phyloP scores from a whole-genome alignment of 306 rosid species.

The Astragalus glycyphyllos region DNA sequence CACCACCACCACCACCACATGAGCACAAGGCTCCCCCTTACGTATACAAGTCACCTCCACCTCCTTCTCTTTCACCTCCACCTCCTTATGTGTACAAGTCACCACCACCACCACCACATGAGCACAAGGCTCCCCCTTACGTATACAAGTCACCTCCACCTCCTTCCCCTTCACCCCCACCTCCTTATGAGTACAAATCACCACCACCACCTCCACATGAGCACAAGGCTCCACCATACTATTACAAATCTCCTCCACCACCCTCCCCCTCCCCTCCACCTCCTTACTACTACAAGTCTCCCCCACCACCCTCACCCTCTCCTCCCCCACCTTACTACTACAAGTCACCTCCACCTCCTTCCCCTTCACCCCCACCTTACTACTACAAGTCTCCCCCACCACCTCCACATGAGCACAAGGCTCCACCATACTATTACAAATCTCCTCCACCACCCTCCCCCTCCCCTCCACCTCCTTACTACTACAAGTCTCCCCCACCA shows the following conservation, averaged over 20 bases:
- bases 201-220: slow-evolving; percentile 49
- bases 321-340: slow-evolving; percentile 16
- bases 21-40: slow-evolving; percentile 48
- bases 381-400: slow-evolving; percentile 54
- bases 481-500: slow-evolving; percentile 57
- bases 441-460: slow-evolving; percentile 48
- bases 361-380: slow-evolving; percentile 13
- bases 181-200: slow-evolving; percentile 41
- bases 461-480: slow-evolving; percentile 36
- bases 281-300: slow-evolving; percentile 42
- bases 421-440: slow-evolving; percentile 41
- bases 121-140: slow-evolving; percentile 41
- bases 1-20: slow-evolving; percentile 37
- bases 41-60: slow-evolving; percentile 38
- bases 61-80: slow-evolving; percentile 43
- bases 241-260: slow-evolving; percentile 56
- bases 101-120: slow-evolving; percentile 55
- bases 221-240: slow-evolving; percentile 44
- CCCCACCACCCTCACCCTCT: slow-evolving; percentile 3
- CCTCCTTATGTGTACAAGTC: slow-evolving; percentile 52
- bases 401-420: slow-evolving; percentile 35
- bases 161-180: slow-evolving; percentile 28
- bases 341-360: not conserved
- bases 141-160: slow-evolving; percentile 57
- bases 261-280: slow-evolving; percentile 48